phyloP scores from a whole-genome alignment of 208 protist genomes.

The Kentomonas sorsogonicus region DNA sequence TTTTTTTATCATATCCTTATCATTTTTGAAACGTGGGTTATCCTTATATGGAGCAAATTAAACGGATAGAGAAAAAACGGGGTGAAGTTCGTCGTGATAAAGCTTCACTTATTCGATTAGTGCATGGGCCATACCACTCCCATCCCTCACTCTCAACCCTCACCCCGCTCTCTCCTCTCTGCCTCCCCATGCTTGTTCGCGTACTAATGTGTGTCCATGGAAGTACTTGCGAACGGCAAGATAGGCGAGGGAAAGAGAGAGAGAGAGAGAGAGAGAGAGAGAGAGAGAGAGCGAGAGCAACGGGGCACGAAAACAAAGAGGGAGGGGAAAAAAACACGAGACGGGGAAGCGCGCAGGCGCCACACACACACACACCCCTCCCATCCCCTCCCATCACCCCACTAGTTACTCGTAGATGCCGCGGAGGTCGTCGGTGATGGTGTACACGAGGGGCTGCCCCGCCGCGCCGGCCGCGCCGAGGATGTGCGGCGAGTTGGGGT shows the following conservation, averaged over 20 bases:
- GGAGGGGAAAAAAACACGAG: constrained; percentile 5
- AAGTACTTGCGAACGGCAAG: no score
- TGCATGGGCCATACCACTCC: no score
- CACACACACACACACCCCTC: neutral
- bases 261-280: constrained; percentile 3
- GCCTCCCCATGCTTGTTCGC: no score
- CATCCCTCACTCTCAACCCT: no score
- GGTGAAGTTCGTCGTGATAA: no score
- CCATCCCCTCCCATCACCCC: neutral
- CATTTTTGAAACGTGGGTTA: neutral
- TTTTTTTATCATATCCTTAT: neutral
- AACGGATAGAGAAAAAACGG: neutral
- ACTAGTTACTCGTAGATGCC: constrained; percentile 30
- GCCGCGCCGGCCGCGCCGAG: constrained; percentile 70
- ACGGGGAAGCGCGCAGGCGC: neutral
- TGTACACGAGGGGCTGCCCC: constrained; percentile 89
- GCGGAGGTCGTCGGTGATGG: constrained; percentile 73
- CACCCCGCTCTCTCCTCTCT: no score
- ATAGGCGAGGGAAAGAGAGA: no score
- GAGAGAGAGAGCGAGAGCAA: constrained; percentile 9
- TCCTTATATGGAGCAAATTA: neutral
- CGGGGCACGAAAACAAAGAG: neutral
- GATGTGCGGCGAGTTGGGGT: constrained; percentile 84
- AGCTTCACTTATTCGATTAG: no score
- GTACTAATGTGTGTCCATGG: no score